Evolutionary conservation across 2,329 filamentous ascomycete genomes (phyloP).

Genomic region (Beauveria asiatica): DNA sequence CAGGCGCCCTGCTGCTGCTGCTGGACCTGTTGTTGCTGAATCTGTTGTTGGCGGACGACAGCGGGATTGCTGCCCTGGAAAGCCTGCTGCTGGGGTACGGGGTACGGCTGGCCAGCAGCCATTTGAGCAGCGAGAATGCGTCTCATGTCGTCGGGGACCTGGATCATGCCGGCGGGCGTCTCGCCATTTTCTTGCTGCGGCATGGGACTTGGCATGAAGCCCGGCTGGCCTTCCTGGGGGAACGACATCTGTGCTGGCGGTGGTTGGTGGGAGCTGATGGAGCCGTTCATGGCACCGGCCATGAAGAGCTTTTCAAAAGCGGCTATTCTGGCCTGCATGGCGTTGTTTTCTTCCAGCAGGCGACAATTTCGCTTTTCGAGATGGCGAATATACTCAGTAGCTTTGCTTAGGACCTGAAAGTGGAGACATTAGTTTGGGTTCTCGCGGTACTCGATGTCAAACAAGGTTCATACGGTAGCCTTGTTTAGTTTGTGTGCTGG

Average conservation of each 20-base stretch:
- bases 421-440: constrained; percentile 2
- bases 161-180: constrained; percentile 49
- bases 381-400: constrained; percentile 92
- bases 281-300: constrained; percentile 60
- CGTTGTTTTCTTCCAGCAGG: constrained; percentile 70
- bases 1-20: constrained; percentile 43
- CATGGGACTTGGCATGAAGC: constrained; percentile 38
- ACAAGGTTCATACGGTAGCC: constrained; percentile 56
- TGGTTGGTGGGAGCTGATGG: constrained; percentile 46
- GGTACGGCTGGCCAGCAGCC: constrained; percentile 46
- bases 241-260: constrained; percentile 46
- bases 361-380: constrained; percentile 84
- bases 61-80: constrained; percentile 36
- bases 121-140: constrained; percentile 51
- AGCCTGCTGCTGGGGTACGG: constrained; percentile 34
- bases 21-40: constrained; percentile 42
- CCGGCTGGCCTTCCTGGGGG: constrained; percentile 31
- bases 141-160: constrained; percentile 58
- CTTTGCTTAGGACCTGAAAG: constrained; percentile 72
- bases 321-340: constrained; percentile 68
- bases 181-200: constrained; percentile 32
- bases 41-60: constrained; percentile 46
- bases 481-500: constrained; percentile 95
- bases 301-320: constrained; percentile 74
- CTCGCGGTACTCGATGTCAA: neutral